Evolutionary conservation across 2,329 filamentous ascomycete species (phyloP), one percentile per base, ranked within the genome.

Genomic region (Aurifilum marmelostoma): DNA sequence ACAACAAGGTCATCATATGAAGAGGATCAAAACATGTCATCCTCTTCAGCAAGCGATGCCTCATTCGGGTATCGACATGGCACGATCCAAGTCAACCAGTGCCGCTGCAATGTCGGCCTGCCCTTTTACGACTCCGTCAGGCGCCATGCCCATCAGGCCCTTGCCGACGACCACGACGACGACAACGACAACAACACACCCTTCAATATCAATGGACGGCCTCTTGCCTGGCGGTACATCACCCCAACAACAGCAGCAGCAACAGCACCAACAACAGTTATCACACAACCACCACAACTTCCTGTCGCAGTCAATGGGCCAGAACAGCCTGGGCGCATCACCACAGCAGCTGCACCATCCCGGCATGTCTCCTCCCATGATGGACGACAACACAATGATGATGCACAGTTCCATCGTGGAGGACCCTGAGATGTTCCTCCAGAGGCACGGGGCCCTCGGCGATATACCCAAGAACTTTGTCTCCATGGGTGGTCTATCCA

Each of bases 1-100:
- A 2, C 43, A 32, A 21, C 41, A 43, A 8, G 47, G 61, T 16
- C 61, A 63, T 12, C 5, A 24, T 2, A 76, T 77, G 75, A 77
- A 77, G 68, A 72, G 75, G 18, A 73, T 75, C 27, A 77, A 77
- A 68, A 77, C 76, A 4, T 72, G 71, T 12, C 75, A 77, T 67
- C 39, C 59, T 11, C 52, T 52, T 1, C 77, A 77, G 39, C 79
- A 79, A 67, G 63, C 67, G 18, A 63, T 66, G 54, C 56, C 41
- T 37, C 43, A 56, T 9, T 73, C 76, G 11, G 76, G 78, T 1
- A 77, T 79, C 39, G 76, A 77, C 71, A 85, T 85, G 83, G 78
- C 79, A 73, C 82, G 83, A 67, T 80, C 78, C 66, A 75, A 77
- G 18, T 85, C 83, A 52, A 81, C 78, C 72, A 76, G 79, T 41